A percentile compares a stretch with the other conserved stretches of the same genome.
Evolutionary conservation across 2,329 filamentous ascomycete genomes (phyloP).

Genomic region (Pochonia chlamydosporia): DNA sequence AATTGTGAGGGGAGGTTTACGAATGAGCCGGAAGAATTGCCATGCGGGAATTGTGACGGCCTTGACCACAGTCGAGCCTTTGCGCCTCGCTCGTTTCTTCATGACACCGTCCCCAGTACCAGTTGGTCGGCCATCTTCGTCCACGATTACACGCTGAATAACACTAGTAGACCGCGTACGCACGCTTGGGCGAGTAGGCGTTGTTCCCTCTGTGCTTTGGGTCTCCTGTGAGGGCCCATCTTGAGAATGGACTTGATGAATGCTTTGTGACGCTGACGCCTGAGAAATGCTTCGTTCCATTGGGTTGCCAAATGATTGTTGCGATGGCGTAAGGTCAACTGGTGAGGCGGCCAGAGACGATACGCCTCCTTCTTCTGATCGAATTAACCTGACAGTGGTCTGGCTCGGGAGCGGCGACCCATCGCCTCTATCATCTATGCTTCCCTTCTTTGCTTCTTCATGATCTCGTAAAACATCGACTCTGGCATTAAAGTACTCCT

Average conservation of each 20-base stretch:
- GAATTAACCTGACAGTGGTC: constrained; percentile 28
- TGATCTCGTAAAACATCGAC: constrained; percentile 81
- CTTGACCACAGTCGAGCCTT: constrained; percentile 53
- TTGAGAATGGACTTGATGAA: background rate
- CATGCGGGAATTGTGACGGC: constrained; percentile 94
- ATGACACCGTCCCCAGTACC: constrained; percentile 35
- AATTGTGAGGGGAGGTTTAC: constrained; percentile 43
- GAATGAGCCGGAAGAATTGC: constrained; percentile 94
- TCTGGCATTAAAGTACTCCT: constrained; percentile 90
- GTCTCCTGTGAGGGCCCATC: background rate
- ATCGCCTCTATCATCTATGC: constrained; percentile 21
- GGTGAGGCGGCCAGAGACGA: constrained; percentile 29
- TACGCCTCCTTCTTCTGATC: constrained; percentile 24
- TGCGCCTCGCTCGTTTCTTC: constrained; percentile 37
- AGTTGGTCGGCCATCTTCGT: constrained; percentile 41
- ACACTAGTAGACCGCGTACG: constrained; percentile 52
- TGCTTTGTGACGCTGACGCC: background rate
- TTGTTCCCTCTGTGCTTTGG: constrained; percentile 1
- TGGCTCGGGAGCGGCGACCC: constrained; percentile 20
- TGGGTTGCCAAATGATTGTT: constrained; percentile 2
- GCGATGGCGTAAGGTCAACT: constrained; percentile 19
- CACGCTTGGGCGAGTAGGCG: constrained; percentile 14
- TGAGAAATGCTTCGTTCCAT: background rate
- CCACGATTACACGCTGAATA: constrained; percentile 53
- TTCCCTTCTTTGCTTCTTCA: constrained; percentile 44